Base-by-base conservation (phyloP, 495 filamentous ascomycete genomes). In the Podospora didyma region DNA sequence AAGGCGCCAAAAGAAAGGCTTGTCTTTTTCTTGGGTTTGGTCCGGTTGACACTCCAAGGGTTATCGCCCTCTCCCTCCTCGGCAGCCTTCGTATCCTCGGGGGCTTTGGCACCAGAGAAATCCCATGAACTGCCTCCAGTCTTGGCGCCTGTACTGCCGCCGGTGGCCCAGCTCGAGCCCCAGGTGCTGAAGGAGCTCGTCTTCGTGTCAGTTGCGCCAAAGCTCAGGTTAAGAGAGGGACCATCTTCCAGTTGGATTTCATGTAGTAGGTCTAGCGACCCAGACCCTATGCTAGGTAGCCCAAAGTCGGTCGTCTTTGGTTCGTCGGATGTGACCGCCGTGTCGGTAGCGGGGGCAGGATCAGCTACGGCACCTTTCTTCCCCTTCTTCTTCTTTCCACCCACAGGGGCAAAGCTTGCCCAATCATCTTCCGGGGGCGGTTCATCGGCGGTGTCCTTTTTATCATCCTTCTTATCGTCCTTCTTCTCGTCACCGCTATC, bases 201-300 rank as follows among this genome's bases (percentile, higher is more conserved):
- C 58, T 73, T 72, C 31, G 57, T 56, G 10, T 69, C 68, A 9
- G 69, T 63, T 21, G 63, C 42, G 28, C 55, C 62, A 59, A 70
- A 74, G 56, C 61, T 71, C 7, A 73, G 39, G 53, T 74, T 72
- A 19, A 73, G 51, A 19, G 69, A 69, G n/a, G 68, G 65, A n/a
- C 59, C 70, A 3, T 75, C 73, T 55, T 78, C 71, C 34, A 81
- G 58, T 49, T 80, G 79, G 61, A 81, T 76, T 5, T 82, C 77
- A 35, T 80, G 62, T 49, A 82, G 77, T 19, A 66, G 49, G 28
- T 75, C 70, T 45, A 72, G 37, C 37, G 49, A 46, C 51, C 59
- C 26, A 45, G 58, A 49, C 39, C 62, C 48, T 7, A 62, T 46
- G 11, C 39, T 58, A 19, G 65, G 66, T 7, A 62, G 56, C 19